Conservation (phyloP, 2,329 filamentous ascomycete genomes). For the Nakataea oryzae region DNA sequence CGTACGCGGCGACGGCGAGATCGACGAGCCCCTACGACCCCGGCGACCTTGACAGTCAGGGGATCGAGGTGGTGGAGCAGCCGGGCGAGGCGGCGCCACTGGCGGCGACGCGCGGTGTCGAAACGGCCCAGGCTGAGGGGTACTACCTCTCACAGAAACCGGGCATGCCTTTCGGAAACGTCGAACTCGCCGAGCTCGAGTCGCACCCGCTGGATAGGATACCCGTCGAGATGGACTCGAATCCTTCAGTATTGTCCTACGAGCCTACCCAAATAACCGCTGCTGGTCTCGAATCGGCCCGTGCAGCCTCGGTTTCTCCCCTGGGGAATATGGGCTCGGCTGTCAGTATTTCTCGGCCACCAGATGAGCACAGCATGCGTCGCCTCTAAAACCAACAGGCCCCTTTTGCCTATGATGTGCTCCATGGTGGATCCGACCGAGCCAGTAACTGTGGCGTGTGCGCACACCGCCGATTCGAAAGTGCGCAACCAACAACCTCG, state of each 20-base stretch:
- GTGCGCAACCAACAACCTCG: not conserved
- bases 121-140: not conserved
- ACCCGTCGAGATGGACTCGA: not conserved
- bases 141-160: slow-evolving; percentile 1
- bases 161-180: not conserved
- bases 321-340: not conserved
- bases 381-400: not conserved
- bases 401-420: not conserved
- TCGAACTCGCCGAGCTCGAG: not conserved
- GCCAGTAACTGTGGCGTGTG: not conserved
- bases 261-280: not conserved
- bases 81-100: not conserved
- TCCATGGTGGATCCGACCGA: not conserved
- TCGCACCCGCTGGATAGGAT: not conserved
- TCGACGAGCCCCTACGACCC: not conserved
- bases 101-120: not conserved
- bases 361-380: not conserved
- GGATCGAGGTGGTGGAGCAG: not conserved
- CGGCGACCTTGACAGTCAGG: not conserved
- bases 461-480: not conserved
- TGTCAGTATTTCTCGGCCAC: not conserved
- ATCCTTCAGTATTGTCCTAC: not conserved
- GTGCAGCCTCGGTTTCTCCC: not conserved
- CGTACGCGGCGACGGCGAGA: not conserved
- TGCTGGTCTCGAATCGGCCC: not conserved